A percentile compares a stretch with the other conserved stretches of the same genome.
These are phyloP conservation scores for Hemileccinum rubropunctum DNA, from an alignment of 768 basidiomycete genomes.

Conservation along the genomic window DNA sequence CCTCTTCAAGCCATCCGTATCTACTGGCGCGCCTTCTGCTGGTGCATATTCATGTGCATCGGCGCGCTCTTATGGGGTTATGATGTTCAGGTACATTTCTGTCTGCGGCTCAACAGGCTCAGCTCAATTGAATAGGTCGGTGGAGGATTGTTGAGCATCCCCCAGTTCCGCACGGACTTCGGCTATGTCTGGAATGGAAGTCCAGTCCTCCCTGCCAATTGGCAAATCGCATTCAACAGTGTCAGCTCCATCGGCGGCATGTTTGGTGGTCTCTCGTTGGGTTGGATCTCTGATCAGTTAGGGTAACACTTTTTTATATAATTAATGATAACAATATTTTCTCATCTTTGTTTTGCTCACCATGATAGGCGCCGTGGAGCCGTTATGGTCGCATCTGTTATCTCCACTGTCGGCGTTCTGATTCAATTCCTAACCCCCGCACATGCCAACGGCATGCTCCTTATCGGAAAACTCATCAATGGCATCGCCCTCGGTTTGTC, in stretches of 20 bases:
- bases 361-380: conserved; percentile 23
- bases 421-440: conserved; percentile 23
- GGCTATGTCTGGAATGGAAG: too few species aligned
- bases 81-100: conserved; percentile 18
- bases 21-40: conserved; percentile 23
- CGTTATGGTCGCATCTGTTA: conserved; percentile 15
- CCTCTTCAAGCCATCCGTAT: conserved; percentile 16
- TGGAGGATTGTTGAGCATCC: conserved; percentile 20
- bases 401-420: conserved; percentile 22
- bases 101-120: neutral
- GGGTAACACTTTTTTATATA: too few species aligned
- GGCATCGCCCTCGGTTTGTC: conserved; percentile 23
- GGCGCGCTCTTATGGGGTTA: conserved; percentile 25
- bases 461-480: conserved; percentile 25
- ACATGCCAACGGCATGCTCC: conserved; percentile 25
- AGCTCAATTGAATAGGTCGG: conserved; percentile 8
- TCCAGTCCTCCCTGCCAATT: conserved; percentile 21
- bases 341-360: too few species aligned
- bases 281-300: conserved; percentile 20
- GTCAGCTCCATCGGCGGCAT: conserved; percentile 23
- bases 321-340: too few species aligned
- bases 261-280: conserved; percentile 24
- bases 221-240: conserved; percentile 29
- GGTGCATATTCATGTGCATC: conserved; percentile 25
- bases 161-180: conserved; percentile 19